These are phyloP conservation scores for Chytridium lagenaria DNA, from an alignment of 371 early-diverging fungal genomes.

Conservation along the genomic window DNA sequence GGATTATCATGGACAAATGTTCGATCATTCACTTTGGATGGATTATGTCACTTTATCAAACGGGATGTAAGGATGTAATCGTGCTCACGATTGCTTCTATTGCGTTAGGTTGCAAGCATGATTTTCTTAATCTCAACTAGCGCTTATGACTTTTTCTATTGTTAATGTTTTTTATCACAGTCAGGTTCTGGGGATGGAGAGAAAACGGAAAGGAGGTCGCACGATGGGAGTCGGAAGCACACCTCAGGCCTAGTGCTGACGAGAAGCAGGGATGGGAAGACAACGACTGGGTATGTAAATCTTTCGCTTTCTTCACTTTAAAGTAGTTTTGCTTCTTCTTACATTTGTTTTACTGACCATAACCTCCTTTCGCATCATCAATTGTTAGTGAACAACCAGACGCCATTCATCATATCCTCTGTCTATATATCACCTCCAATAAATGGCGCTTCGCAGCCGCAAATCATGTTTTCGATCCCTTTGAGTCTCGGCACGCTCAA, in stretches of 20 bases:
- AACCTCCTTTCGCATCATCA: too few relatives aligned
- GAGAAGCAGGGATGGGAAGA: slow-evolving; percentile 2
- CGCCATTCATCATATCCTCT: too few relatives aligned
- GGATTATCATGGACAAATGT: neutral
- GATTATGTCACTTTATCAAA: neutral
- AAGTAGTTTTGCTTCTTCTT: neutral
- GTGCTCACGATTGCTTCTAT: neutral
- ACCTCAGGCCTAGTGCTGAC: neutral
- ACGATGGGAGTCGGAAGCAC: slow-evolving; percentile 47
- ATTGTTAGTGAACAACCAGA: too few relatives aligned
- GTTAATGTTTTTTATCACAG: slow-evolving; percentile 56
- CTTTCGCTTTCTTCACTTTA: neutral
- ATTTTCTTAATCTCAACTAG: too few relatives aligned
- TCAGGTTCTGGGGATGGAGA: slow-evolving; percentile 93
- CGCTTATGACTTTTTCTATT: too few relatives aligned
- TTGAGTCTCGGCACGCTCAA: too few relatives aligned
- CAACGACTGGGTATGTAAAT: slow-evolving; percentile 13
- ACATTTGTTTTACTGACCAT: neutral
- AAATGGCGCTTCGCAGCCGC: too few relatives aligned
- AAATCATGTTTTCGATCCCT: too few relatives aligned
- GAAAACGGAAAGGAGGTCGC: slow-evolving; percentile 83
- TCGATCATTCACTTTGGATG: neutral
- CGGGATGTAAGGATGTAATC: neutral
- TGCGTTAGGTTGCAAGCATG: neutral
- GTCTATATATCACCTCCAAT: too few relatives aligned